These are phyloP conservation scores for Fusarium torreyae DNA, from an alignment of 2,329 filamentous ascomycete genomes.

Conservation along the genomic window DNA sequence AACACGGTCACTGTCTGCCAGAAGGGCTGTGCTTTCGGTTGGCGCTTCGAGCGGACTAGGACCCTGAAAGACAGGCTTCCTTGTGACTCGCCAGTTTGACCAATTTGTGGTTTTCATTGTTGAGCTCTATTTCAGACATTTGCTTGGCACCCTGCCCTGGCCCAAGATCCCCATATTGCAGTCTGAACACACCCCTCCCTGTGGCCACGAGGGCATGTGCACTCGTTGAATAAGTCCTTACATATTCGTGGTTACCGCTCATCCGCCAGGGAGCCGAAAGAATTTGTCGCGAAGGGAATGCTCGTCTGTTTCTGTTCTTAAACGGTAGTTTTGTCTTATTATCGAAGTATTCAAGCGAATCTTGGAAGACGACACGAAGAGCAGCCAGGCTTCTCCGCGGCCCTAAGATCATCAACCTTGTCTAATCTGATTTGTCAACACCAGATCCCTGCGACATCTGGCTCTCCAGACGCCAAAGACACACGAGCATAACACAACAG, in stretches of 20 bases:
- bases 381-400: conserved; percentile 41
- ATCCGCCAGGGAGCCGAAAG: conserved; percentile 6
- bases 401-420: conserved; percentile 37
- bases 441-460: conserved; percentile 32
- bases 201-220: conserved; percentile 28
- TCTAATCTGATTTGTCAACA: conserved; percentile 41
- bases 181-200: conserved; percentile 30
- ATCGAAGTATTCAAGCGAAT: conserved; percentile 1
- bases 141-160: conserved; percentile 36
- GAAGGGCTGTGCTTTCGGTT: conserved; percentile 33
- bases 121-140: conserved; percentile 38
- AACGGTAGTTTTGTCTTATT: conserved; percentile 6
- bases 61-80: conserved; percentile 34
- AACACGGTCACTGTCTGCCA: conserved; percentile 19
- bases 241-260: conserved; percentile 38
- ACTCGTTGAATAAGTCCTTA: conserved; percentile 35
- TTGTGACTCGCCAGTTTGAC: conserved; percentile 42
- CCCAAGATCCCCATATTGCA: conserved; percentile 22
- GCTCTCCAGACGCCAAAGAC: conserved; percentile 17
- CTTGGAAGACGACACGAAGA: conserved; percentile 21
- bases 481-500: conserved; percentile 33
- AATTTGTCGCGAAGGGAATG: background rate
- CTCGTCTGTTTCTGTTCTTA: conserved; percentile 10
- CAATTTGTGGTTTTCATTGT: conserved; percentile 35
- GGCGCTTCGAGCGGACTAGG: conserved; percentile 35